phyloP scores from a whole-genome alignment of 495 filamentous ascomycete species.

The Penicillium goetzii region DNA sequence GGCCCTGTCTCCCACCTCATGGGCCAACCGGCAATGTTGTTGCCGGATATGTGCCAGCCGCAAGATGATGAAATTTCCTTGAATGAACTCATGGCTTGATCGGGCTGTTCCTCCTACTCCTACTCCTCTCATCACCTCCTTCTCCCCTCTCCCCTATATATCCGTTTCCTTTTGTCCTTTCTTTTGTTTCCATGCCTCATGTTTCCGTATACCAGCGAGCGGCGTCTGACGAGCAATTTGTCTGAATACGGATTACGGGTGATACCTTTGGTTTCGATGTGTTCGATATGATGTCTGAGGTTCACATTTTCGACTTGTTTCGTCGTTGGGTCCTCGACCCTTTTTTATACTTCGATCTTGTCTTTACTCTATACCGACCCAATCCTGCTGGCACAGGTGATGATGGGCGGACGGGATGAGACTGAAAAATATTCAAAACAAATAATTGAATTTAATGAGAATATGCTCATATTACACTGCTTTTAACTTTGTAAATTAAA shows the following conservation, averaged over 20 bases:
- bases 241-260: constrained; percentile 27
- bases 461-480: constrained; percentile 4
- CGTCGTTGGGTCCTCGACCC: neutral
- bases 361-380: constrained; percentile 1
- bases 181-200: constrained; percentile 20
- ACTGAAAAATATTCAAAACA: constrained; percentile 12
- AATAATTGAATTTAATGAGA: constrained; percentile 14
- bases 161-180: constrained; percentile 16
- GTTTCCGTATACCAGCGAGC: constrained; percentile 31
- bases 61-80: constrained; percentile 45
- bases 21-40: constrained; percentile 41
- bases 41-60: constrained; percentile 39
- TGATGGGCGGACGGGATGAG: constrained; percentile 10
- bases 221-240: constrained; percentile 30
- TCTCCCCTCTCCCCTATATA: constrained; percentile 18
- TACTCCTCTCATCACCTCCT: constrained; percentile 11
- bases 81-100: constrained; percentile 47
- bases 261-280: constrained; percentile 30
- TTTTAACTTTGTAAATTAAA: neutral
- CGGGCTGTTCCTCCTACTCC: constrained; percentile 7
- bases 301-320: constrained; percentile 8
- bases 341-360: constrained; percentile 3
- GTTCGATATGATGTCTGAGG: constrained; percentile 6
- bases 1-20: constrained; percentile 42
- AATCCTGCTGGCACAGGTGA: constrained; percentile 19